A percentile compares a stretch with the other conserved stretches of the same genome.
Conservation (phyloP, 1,284 basidiomycete species). For the Cryptococcus sp. region DNA sequence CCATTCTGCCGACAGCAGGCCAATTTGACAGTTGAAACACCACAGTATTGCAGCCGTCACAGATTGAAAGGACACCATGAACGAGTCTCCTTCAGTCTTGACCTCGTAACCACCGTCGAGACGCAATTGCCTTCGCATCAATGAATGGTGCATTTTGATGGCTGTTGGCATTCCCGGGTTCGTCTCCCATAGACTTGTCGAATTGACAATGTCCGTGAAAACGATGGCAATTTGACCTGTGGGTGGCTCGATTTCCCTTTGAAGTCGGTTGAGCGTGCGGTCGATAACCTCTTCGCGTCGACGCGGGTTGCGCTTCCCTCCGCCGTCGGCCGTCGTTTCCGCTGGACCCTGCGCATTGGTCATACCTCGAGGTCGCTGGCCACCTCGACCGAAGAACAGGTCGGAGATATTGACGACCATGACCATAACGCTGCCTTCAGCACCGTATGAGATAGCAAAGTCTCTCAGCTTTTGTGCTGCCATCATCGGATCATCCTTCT, state of each 20-base stretch:
- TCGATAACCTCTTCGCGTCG: constrained; percentile 52
- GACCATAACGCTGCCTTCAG: constrained; percentile 92
- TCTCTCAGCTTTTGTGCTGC: constrained; percentile 96
- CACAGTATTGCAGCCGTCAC: constrained; percentile 86
- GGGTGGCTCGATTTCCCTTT: constrained; percentile 82
- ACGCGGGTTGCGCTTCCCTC: constrained; percentile 1
- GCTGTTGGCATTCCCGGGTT: constrained; percentile 96
- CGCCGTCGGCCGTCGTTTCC: constrained; percentile 27
- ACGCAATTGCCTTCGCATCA: constrained; percentile 83
- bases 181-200: constrained; percentile 95
- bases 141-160: constrained; percentile 86
- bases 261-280: constrained; percentile 61
- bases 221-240: constrained; percentile 88
- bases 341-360: constrained; percentile 9
- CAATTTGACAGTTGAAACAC: constrained; percentile 85
- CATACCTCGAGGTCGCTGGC: constrained; percentile 55
- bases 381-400: constrained; percentile 62
- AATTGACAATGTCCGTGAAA: constrained; percentile 98
- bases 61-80: constrained; percentile 97
- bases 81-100: constrained; percentile 98
- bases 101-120: constrained; percentile 97
- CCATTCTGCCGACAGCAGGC: constrained; percentile 85
- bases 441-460: constrained; percentile 95
- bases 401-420: constrained; percentile 91
- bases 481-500: constrained; percentile 87